Conservation (phyloP, 441 rosid genomes). For the Pelargonium myrrhifolium region DNA sequence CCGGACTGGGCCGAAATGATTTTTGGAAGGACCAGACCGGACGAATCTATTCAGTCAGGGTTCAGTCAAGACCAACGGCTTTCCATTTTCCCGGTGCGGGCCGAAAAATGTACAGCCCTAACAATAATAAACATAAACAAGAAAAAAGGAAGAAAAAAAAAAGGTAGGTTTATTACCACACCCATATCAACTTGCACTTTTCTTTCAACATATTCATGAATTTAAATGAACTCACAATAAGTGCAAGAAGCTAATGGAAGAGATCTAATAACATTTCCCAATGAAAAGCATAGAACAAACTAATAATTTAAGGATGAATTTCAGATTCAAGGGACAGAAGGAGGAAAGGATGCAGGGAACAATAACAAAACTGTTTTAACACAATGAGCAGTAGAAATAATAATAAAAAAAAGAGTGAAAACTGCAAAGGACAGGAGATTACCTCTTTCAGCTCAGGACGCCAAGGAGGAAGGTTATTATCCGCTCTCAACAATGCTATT, state of each 20-base stretch:
- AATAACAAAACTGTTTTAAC: too few relatives aligned
- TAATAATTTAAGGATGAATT: too few relatives aligned
- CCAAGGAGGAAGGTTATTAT: slow-evolving; percentile 97
- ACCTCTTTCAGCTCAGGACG: slow-evolving; percentile 87
- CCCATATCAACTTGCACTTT: background rate
- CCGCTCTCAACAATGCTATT: slow-evolving; percentile 75
- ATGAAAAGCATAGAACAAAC: background rate
- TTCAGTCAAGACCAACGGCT: too few relatives aligned
- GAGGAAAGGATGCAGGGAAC: too few relatives aligned
- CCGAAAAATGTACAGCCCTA: too few relatives aligned
- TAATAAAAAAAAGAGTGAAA: background rate
- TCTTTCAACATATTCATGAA: background rate
- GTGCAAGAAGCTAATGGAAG: background rate
- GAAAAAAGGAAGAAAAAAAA: background rate
- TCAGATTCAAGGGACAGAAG: too few relatives aligned
- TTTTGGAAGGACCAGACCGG: too few relatives aligned
- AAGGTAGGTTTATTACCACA: background rate
- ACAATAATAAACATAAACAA: background rate
- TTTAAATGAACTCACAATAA: background rate
- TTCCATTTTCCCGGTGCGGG: too few relatives aligned
- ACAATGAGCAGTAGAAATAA: background rate
- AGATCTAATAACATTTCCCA: background rate
- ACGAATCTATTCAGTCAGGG: too few relatives aligned
- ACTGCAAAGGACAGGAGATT: slow-evolving; percentile 13
- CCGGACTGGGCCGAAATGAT: too few relatives aligned